phyloP scores from a whole-genome alignment of 2,329 filamentous ascomycete species.

The Zymoseptoria pseudotritici region DNA sequence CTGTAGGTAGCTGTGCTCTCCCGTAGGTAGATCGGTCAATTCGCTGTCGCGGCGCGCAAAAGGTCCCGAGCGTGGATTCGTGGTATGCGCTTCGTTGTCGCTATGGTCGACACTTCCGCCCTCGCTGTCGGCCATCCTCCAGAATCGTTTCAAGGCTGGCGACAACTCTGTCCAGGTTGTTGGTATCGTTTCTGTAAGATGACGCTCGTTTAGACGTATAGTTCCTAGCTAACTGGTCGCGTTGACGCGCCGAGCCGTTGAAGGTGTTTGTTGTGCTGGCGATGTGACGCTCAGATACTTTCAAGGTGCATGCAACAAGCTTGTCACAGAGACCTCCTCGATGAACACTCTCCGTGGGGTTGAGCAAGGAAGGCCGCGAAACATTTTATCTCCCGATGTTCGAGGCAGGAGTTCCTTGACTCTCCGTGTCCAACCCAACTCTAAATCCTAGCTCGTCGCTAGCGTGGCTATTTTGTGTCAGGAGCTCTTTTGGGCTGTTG shows the following conservation, averaged over 20 bases:
- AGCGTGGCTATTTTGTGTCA: not conserved
- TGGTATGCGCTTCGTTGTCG: not conserved
- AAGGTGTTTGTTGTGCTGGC: not conserved
- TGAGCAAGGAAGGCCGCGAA: not conserved
- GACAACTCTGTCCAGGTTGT: not conserved
- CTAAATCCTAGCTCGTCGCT: not conserved
- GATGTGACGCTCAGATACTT: not conserved
- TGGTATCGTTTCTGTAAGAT: not conserved
- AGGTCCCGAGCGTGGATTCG: not conserved
- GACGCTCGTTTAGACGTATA: not conserved
- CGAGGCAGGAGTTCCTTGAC: not conserved
- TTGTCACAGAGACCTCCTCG: not conserved
- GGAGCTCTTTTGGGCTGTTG: too few relatives aligned
- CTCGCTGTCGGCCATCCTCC: not conserved
- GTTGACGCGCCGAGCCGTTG: not conserved
- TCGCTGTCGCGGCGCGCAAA: conserved; percentile 22
- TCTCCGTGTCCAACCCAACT: not conserved
- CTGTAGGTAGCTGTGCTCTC: conserved; percentile 34
- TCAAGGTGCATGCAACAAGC: not conserved
- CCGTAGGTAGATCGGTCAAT: conserved; percentile 34
- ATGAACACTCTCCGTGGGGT: not conserved
- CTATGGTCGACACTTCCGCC: not conserved
- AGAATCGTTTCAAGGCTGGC: not conserved
- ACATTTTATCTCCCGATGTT: not conserved
- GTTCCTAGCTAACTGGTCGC: not conserved